A percentile compares a stretch with the other conserved stretches of the same genome.
These are phyloP conservation scores for Solanum medicagineum DNA, from an alignment of 257 asterid species.

Conservation along the genomic window DNA sequence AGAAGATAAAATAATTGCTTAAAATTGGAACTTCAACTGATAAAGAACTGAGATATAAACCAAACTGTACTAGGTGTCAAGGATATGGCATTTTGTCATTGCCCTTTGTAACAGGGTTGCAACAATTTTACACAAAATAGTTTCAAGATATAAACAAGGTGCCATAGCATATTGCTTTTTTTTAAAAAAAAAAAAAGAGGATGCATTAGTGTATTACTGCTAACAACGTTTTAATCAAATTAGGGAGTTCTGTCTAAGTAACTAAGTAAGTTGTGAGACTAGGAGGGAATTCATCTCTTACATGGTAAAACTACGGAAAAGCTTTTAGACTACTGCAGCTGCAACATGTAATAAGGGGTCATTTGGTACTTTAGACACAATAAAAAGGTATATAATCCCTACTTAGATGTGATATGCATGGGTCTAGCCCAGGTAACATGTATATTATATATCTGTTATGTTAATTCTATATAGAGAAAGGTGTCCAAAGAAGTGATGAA, in stretches of 20 bases:
- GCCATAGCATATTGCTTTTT: neutral
- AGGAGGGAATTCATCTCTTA: neutral
- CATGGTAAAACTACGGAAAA: neutral
- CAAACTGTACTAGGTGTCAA: neutral
- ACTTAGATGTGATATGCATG: neutral
- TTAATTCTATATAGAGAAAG: neutral
- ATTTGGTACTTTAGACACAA: neutral
- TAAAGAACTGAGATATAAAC: neutral
- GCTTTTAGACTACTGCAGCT: neutral
- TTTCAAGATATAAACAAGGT: neutral
- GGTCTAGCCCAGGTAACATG: neutral
- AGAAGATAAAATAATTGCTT: neutral
- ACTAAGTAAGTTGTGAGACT: neutral
- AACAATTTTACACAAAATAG: neutral
- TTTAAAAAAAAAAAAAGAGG: neutral
- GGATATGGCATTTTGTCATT: neutral
- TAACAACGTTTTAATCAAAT: neutral
- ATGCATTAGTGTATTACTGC: neutral
- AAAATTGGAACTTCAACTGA: neutral
- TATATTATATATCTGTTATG: neutral
- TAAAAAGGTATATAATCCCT: neutral
- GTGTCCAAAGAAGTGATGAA: neutral
- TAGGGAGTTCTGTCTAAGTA: neutral
- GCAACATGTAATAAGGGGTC: neutral
- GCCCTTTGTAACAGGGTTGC: neutral